Evolutionary conservation across 805 yeast species (phyloP).

Genomic region (Kodamaea sagamina): DNA sequence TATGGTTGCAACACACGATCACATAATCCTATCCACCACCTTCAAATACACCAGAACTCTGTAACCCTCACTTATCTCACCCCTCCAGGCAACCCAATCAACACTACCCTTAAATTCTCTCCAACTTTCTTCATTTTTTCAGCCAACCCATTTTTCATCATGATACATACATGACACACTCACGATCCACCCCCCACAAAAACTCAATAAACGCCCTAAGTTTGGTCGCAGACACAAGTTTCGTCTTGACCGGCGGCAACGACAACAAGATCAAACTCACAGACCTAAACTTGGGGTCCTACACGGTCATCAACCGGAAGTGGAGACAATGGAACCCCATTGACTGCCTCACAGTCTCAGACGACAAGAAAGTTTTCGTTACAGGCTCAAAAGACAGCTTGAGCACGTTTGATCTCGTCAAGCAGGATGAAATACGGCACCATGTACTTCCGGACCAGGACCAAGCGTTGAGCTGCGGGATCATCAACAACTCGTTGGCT

Average conservation of each 20-base stretch:
- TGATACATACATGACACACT: neutral
- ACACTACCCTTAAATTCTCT: too few species aligned
- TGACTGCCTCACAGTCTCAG: conserved; percentile 20
- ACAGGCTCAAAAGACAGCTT: conserved; percentile 22
- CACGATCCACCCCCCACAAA: neutral
- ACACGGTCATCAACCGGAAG: neutral
- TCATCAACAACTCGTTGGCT: conserved; percentile 22
- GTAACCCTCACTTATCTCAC: too few species aligned
- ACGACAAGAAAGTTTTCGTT: conserved; percentile 15
- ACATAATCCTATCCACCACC: too few species aligned
- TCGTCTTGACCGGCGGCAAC: conserved; percentile 25
- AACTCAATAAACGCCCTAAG: conserved; percentile 5
- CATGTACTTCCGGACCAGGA: conserved; percentile 13
- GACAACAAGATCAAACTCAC: conserved; percentile 21
- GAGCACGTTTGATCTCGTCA: conserved; percentile 24
- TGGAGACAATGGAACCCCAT: conserved; percentile 20
- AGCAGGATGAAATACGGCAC: conserved; percentile 11
- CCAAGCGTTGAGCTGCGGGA: conserved; percentile 23
- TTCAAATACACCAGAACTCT: too few species aligned
- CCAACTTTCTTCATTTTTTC: too few species aligned
- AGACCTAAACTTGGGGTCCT: conserved; percentile 7
- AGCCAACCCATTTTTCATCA: too few species aligned
- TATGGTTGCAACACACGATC: too few species aligned
- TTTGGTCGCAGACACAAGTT: conserved; percentile 16
- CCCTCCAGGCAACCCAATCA: too few species aligned